These are phyloP conservation scores for Penicillium concentricum DNA, from an alignment of 2,329 filamentous ascomycete genomes.

Conservation along the genomic window DNA sequence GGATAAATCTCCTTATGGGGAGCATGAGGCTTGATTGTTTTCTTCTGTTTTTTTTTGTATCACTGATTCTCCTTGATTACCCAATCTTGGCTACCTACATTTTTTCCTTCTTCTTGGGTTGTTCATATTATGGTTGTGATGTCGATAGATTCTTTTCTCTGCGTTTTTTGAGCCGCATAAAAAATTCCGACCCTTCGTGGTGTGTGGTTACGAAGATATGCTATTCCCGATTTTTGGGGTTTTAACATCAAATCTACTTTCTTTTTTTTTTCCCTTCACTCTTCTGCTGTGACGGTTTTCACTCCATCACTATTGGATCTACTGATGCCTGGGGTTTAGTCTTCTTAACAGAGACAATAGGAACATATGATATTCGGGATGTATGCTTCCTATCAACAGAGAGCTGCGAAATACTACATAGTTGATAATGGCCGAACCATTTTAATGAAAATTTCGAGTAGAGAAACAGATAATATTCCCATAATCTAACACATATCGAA, in stretches of 20 bases:
- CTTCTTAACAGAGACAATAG: too few species aligned
- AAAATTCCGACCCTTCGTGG: not conserved
- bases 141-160: not conserved
- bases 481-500: not conserved
- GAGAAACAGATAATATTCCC: not conserved
- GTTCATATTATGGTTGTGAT: constrained; percentile 3
- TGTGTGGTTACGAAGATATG: constrained; percentile 3
- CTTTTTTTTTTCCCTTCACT: not conserved
- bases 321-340: too few species aligned
- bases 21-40: not conserved
- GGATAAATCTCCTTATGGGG: constrained; percentile 6
- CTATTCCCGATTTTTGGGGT: not conserved
- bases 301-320: not conserved
- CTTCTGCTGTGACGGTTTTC: too few species aligned
- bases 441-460: not conserved
- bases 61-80: not conserved
- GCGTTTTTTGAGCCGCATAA: constrained; percentile 1
- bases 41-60: not conserved
- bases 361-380: too few species aligned
- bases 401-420: too few species aligned
- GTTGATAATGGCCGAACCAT: not conserved
- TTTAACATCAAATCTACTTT: not conserved
- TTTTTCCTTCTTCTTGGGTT: not conserved
- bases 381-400: not conserved
- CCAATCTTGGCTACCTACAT: not conserved